Evolutionary conservation across 2,329 filamentous ascomycete genomes (phyloP).

Genomic region (Rhinocladiella mackenziei): DNA sequence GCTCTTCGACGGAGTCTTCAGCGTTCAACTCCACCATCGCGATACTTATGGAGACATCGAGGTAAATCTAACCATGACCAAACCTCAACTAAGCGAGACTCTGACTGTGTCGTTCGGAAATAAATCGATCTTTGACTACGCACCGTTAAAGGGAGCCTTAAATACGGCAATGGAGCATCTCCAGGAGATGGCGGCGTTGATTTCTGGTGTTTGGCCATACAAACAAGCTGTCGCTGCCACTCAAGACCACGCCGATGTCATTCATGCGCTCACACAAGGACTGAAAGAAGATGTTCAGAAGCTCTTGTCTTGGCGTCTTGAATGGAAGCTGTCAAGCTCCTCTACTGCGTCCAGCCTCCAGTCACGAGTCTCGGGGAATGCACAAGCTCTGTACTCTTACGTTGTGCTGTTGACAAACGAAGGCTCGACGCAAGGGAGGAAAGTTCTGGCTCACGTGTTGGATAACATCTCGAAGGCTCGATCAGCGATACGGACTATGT

Average conservation of each 20-base stretch:
- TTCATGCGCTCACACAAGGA: neutral
- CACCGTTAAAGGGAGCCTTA: constrained; percentile 43
- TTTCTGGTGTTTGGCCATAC: neutral
- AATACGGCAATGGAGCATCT: no score
- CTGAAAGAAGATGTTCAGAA: neutral
- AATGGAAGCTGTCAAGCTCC: neutral
- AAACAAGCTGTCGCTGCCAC: neutral
- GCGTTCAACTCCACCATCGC: constrained; percentile 47
- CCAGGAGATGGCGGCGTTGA: no score
- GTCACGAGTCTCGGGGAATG: neutral
- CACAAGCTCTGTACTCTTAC: constrained; percentile 1
- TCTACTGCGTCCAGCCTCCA: neutral
- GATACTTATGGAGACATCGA: constrained; percentile 49
- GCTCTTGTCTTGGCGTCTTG: neutral
- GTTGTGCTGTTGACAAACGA: neutral
- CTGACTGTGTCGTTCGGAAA: constrained; percentile 41
- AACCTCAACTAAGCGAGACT: constrained; percentile 36
- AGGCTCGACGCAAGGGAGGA: constrained; percentile 1
- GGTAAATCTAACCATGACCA: constrained; percentile 43
- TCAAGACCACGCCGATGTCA: neutral
- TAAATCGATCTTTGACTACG: constrained; percentile 45
- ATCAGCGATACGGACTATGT: neutral
- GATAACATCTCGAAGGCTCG: constrained; percentile 1
- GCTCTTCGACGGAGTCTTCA: constrained; percentile 53
- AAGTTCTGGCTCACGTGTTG: constrained; percentile 1